A percentile compares a stretch with the other conserved stretches of the same genome.
Conservation (phyloP, 2,329 filamentous ascomycete species). For the Scedosporium apiospermum region DNA sequence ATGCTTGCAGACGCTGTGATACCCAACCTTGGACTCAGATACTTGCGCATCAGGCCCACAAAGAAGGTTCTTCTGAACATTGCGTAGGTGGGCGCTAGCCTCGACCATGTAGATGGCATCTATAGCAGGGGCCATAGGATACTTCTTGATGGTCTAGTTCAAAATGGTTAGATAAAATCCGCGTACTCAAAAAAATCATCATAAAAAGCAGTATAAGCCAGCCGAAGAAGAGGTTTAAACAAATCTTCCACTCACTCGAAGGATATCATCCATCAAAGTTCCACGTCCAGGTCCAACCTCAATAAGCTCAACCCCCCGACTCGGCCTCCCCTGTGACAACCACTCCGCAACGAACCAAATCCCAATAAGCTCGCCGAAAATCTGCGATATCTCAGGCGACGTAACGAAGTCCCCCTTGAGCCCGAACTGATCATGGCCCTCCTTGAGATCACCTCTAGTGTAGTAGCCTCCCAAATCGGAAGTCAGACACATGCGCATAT, state of each 20-base stretch:
- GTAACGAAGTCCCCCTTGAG: conserved; percentile 90
- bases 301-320: conserved; percentile 72
- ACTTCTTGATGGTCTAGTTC: conserved; percentile 67
- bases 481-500: conserved; percentile 98
- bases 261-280: conserved; percentile 93
- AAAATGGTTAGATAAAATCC: not conserved
- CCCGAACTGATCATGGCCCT: conserved; percentile 81
- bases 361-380: conserved; percentile 90
- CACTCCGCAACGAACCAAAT: conserved; percentile 96
- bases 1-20: conserved; percentile 68
- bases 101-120: conserved; percentile 92
- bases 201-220: too few relatives aligned
- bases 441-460: conserved; percentile 55
- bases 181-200: too few relatives aligned
- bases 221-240: too few relatives aligned
- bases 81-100: conserved; percentile 71
- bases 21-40: conserved; percentile 63
- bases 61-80: conserved; percentile 70
- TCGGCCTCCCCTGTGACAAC: conserved; percentile 77
- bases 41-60: conserved; percentile 62
- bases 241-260: conserved; percentile 52
- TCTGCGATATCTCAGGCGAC: conserved; percentile 92
- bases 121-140: conserved; percentile 70
- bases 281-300: conserved; percentile 91
- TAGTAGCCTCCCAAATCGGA: conserved; percentile 90